A percentile compares a stretch with the other conserved stretches of the same genome.
Evolutionary conservation across 2,329 filamentous ascomycete genomes (phyloP).

Genomic region (Aspergillus tanneri): DNA sequence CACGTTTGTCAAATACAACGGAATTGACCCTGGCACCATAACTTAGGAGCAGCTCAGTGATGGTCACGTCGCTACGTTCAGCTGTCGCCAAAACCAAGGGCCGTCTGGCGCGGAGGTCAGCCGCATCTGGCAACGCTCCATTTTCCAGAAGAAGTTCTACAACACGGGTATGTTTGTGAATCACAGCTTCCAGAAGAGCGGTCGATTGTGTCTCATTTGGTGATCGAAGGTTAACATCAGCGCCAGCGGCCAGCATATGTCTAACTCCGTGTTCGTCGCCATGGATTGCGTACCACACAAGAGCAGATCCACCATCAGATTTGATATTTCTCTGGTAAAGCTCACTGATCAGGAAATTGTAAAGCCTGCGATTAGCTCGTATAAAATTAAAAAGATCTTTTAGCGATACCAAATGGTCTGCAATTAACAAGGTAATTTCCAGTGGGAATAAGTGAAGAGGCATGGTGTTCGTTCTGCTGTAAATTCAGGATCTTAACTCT

Average conservation of each 20-base stretch:
- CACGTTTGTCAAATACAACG: background rate
- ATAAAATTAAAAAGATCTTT: background rate
- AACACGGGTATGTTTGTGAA: background rate
- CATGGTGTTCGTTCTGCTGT: too few relatives aligned
- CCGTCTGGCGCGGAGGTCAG: background rate
- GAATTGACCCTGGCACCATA: background rate
- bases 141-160: background rate
- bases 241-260: background rate
- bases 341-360: background rate
- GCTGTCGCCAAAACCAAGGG: background rate
- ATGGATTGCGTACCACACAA: background rate
- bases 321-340: background rate
- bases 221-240: background rate
- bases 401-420: background rate
- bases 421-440: background rate
- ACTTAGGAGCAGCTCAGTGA: background rate
- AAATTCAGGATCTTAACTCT: too few relatives aligned
- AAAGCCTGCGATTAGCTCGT: background rate
- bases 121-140: background rate
- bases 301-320: background rate
- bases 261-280: background rate
- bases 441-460: background rate
- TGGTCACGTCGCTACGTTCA: background rate
- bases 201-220: background rate
- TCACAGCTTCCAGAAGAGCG: background rate